Percentiles rank a stretch among this genome's conserved stretches.
These are phyloP conservation scores for Salix purpurea DNA, from an alignment of 345 rosid species.

Conservation along the genomic window DNA sequence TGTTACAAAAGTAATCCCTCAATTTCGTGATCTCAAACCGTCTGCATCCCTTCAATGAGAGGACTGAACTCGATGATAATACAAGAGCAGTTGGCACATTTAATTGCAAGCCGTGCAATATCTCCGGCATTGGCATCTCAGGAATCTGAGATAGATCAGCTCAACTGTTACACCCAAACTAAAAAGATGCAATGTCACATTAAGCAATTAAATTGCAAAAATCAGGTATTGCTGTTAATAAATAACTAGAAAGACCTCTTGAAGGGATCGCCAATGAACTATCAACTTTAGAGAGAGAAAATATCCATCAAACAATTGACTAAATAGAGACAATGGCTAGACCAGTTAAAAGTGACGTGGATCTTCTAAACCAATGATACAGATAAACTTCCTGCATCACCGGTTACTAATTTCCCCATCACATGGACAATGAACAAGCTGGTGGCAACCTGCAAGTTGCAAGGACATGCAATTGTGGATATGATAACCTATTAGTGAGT, in stretches of 20 bases:
- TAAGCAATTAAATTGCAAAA: neutral
- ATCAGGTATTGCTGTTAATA: neutral
- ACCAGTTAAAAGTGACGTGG: slow-evolving; percentile 22
- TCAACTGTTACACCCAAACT: slow-evolving; percentile 52
- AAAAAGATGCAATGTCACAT: neutral
- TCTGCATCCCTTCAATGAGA: neutral
- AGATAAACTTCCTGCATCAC: slow-evolving; percentile 64
- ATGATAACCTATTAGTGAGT: neutral
- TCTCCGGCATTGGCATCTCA: slow-evolving; percentile 95
- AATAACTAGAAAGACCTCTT: neutral
- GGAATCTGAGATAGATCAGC: slow-evolving; percentile 78
- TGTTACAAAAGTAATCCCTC: neutral
- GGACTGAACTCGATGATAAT: neutral
- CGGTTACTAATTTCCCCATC: slow-evolving; percentile 56
- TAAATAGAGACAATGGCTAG: neutral
- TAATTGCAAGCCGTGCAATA: slow-evolving; percentile 90
- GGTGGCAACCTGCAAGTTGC: slow-evolving; percentile 59
- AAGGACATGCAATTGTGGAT: slow-evolving; percentile 1
- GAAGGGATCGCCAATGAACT: neutral
- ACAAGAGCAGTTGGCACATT: neutral
- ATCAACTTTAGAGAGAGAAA: neutral
- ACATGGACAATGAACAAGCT: slow-evolving; percentile 60
- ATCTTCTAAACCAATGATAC: slow-evolving; percentile 60
- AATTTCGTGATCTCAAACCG: neutral
- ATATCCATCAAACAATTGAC: neutral